Conservation (phyloP, 495 filamentous ascomycete genomes). For the Oidiodendron maius region DNA sequence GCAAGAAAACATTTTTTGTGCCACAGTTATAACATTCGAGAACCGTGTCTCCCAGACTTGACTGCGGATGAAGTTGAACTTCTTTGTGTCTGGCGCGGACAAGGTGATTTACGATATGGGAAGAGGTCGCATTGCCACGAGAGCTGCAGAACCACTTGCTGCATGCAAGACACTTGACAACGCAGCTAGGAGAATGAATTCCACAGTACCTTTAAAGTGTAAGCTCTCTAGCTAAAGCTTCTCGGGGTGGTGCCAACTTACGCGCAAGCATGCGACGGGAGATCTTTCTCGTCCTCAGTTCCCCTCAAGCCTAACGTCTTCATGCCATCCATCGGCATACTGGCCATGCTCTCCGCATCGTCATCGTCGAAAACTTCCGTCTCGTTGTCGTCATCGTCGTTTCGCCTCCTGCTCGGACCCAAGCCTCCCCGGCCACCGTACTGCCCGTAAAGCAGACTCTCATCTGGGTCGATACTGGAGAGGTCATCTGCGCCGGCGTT, state of each 20-base stretch:
- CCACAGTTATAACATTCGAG: slow-evolving; percentile 99
- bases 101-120: slow-evolving; percentile 97
- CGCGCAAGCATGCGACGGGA: slow-evolving; percentile 95
- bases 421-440: slow-evolving; percentile 50
- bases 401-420: slow-evolving; percentile 46
- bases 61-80: slow-evolving; percentile 91
- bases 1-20: slow-evolving; percentile 98
- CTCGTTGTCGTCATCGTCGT: slow-evolving; percentile 83
- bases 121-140: slow-evolving; percentile 91
- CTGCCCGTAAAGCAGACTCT: slow-evolving; percentile 63
- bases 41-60: slow-evolving; percentile 93
- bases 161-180: slow-evolving; percentile 93
- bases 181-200: slow-evolving; percentile 90
- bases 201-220: slow-evolving; percentile 73
- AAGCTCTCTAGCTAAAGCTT: neutral
- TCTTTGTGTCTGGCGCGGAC: slow-evolving; percentile 98
- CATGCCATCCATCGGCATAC: slow-evolving; percentile 70
- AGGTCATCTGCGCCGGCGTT: slow-evolving; percentile 62
- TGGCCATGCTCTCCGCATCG: slow-evolving; percentile 87
- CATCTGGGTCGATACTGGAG: slow-evolving; percentile 66
- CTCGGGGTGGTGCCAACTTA: slow-evolving; percentile 41
- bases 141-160: slow-evolving; percentile 99
- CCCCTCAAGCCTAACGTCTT: slow-evolving; percentile 59
- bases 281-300: slow-evolving; percentile 79
- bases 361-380: slow-evolving; percentile 81